Percentiles rank a stretch among this genome's conserved stretches.
These are phyloP conservation scores for Eutypella sp. DNA, from an alignment of 2,329 filamentous ascomycete species.

Conservation along the genomic window DNA sequence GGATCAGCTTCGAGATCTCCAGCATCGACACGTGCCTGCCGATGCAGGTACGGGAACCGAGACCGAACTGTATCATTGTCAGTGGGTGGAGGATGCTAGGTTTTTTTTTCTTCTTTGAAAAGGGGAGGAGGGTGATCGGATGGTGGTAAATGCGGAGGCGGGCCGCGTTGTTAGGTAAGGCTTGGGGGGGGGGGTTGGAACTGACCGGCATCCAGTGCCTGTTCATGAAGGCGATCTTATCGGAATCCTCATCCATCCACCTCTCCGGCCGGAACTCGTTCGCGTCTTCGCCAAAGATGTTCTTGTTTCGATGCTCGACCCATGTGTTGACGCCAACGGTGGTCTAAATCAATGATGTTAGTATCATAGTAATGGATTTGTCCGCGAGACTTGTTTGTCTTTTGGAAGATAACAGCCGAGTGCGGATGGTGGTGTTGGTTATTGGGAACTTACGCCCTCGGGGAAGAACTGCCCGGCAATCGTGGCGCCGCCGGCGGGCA, in stretches of 20 bases:
- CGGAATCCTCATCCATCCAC: constrained; percentile 29
- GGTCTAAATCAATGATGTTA: constrained; percentile 11
- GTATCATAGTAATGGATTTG: not conserved
- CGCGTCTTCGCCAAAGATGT: constrained; percentile 29
- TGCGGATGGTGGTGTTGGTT: too few species aligned
- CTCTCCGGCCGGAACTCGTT: constrained; percentile 35
- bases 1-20: constrained; percentile 39
- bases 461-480: constrained; percentile 31
- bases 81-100: not conserved
- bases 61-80: constrained; percentile 35
- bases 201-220: constrained; percentile 12
- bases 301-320: constrained; percentile 29
- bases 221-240: constrained; percentile 23
- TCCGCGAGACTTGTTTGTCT: not conserved
- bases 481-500: constrained; percentile 38
- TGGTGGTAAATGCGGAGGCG: not conserved
- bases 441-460: constrained; percentile 20
- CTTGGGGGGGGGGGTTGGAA: not conserved
- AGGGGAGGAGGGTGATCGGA: not conserved
- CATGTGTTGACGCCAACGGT: constrained; percentile 32
- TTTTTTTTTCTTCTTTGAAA: not conserved
- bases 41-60: constrained; percentile 37
- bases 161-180: not conserved
- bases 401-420: not conserved
- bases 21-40: constrained; percentile 39